Conservation (phyloP, 805 yeast genomes). For the Candida methanosorbosa region DNA sequence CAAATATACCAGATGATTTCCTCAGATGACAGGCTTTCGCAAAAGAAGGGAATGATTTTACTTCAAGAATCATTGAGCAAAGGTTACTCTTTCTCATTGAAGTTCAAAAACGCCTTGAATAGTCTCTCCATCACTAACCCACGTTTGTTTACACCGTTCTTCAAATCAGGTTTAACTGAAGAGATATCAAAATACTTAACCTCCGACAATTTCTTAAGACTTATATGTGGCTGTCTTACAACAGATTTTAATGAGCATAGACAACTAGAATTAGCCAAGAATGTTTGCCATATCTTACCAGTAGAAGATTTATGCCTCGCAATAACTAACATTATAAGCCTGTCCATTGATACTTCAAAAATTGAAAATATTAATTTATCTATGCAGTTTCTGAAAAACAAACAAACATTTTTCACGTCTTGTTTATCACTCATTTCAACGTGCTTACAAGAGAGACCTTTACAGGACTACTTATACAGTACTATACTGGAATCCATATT, state of each 20-base stretch:
- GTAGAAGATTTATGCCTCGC: slow-evolving; percentile 17
- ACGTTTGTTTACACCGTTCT: slow-evolving; percentile 11
- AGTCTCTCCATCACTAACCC: slow-evolving; percentile 15
- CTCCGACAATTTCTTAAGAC: slow-evolving; percentile 19
- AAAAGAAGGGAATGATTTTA: slow-evolving; percentile 9
- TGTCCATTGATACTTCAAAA: slow-evolving; percentile 18
- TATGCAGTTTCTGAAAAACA: slow-evolving; percentile 21
- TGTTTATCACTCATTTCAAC: slow-evolving; percentile 9
- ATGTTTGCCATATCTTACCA: slow-evolving; percentile 8
- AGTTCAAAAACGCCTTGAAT: slow-evolving; percentile 15
- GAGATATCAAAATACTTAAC: slow-evolving; percentile 6
- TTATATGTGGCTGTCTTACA: slow-evolving; percentile 11
- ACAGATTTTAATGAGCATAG: neutral
- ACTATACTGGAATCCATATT: slow-evolving; percentile 16
- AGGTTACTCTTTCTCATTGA: slow-evolving; percentile 7
- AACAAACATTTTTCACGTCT: slow-evolving; percentile 11
- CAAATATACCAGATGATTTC: slow-evolving; percentile 15
- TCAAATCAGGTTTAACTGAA: neutral
- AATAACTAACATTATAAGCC: slow-evolving; percentile 10
- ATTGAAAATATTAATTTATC: slow-evolving; percentile 19
- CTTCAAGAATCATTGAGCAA: slow-evolving; percentile 2
- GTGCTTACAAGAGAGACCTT: slow-evolving; percentile 2
- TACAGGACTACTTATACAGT: slow-evolving; percentile 12
- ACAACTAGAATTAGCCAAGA: neutral
- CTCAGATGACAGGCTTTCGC: slow-evolving; percentile 14